Evolutionary conservation across 2,329 filamentous ascomycete genomes (phyloP).

Genomic region (Aaosphaeria pasadenensis): DNA sequence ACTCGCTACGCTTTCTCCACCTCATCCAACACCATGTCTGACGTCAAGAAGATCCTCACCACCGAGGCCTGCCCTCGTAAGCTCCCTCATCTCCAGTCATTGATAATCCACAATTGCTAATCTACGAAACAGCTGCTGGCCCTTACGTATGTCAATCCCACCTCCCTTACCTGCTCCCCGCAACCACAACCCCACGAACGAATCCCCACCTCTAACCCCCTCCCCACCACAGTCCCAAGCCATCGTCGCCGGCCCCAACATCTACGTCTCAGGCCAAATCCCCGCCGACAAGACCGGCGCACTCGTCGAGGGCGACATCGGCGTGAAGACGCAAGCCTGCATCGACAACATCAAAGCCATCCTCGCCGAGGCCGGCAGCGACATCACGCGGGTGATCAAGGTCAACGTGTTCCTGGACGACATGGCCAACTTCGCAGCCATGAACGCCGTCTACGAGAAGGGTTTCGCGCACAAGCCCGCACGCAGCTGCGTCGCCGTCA

Average conservation of each 20-base stretch:
- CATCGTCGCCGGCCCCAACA: slow-evolving; percentile 64
- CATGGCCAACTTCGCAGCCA: slow-evolving; percentile 83
- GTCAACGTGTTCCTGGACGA: slow-evolving; percentile 77
- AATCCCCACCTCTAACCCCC: neutral
- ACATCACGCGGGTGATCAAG: slow-evolving; percentile 80
- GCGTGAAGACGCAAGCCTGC: slow-evolving; percentile 67
- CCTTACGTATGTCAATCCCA: slow-evolving; percentile 39
- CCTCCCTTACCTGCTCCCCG: neutral
- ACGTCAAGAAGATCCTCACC: slow-evolving; percentile 43
- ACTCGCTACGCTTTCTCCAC: neutral
- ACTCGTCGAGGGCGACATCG: slow-evolving; percentile 62
- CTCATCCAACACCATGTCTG: slow-evolving; percentile 34
- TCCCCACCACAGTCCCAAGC: slow-evolving; percentile 47
- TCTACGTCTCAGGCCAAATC: slow-evolving; percentile 75
- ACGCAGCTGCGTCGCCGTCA: slow-evolving; percentile 86
- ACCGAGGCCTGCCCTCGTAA: slow-evolving; percentile 43
- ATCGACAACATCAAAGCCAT: slow-evolving; percentile 82
- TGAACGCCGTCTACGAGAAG: slow-evolving; percentile 84
- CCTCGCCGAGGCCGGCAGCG: slow-evolving; percentile 75
- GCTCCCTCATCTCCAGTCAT: slow-evolving; percentile 3
- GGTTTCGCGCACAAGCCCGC: slow-evolving; percentile 81
- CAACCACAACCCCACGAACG: neutral
- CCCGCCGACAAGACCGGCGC: slow-evolving; percentile 63
- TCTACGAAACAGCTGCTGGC: slow-evolving; percentile 33
- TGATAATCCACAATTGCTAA: slow-evolving; percentile 8